Base-by-base conservation (phyloP, 1,139 yeast genomes). In the Eremothecium gossypii region DNA sequence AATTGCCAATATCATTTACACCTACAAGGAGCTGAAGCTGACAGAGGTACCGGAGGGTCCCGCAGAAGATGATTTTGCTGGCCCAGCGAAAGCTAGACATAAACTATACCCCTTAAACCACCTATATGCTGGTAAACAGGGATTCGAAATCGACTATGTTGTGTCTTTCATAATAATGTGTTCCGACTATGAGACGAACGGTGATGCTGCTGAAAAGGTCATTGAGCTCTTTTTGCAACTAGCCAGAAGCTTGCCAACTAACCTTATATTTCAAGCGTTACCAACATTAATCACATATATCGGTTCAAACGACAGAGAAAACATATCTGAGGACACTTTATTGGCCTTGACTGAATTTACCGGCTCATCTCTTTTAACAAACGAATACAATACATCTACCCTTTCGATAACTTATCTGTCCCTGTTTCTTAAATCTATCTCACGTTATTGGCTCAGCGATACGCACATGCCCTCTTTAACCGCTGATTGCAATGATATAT, bases 401-500 rank as follows among this genome's bases (percentile, higher is more conserved):
- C 30, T 30, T 1, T 47, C 57, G 0, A 46, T 58, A 27, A 33
- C 33, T 12, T 27, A 40, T 8, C 42, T 60, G 8, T 38, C 52
- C 4, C 26, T 39, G 1, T 58, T 47, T 43, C 40, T 60, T 33
- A 40, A 44, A 13, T 36, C 45, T 3, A 40, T 46, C 1, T 40
- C 48, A 8, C 17, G 33, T 5, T 38, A 41, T 5, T 60, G 64
- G 63, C 37, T 52, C 2, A 27, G 20, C 2, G 27, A 40, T 1
- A 28, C 29, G 10, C 9, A 28, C 1, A 39, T 43, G 3, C 35
- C 30, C 3, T 17, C 45, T 3, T 39, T 58, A 9, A 43, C 46
- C 36, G 46, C 49, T 0, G 63, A 60, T 28, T 53, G 55, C 33
- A 49, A 45, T 32, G 64, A 60, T 38, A 52, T 60, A 2, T 43